These are phyloP conservation scores for Cystobasidium tubakii DNA, from an alignment of 768 basidiomycete species.

Conservation along the genomic window DNA sequence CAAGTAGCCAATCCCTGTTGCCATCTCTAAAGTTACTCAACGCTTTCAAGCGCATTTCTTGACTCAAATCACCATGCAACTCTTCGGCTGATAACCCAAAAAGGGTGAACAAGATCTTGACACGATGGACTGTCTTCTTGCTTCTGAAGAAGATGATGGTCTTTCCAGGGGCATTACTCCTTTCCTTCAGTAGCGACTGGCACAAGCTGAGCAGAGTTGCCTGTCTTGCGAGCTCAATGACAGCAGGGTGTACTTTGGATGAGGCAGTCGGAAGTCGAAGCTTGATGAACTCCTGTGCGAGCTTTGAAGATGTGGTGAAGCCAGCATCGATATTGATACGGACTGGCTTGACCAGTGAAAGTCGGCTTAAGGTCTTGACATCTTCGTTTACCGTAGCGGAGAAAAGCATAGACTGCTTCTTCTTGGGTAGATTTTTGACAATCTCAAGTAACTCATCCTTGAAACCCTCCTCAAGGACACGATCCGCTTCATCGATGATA, in stretches of 20 bases:
- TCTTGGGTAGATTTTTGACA: constrained; percentile 59
- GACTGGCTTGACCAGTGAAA: constrained; percentile 87
- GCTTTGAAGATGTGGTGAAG: constrained; percentile 71
- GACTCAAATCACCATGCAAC: constrained; percentile 87
- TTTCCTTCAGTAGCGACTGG: constrained; percentile 73
- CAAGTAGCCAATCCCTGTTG: constrained; percentile 82
- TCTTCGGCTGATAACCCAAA: constrained; percentile 79
- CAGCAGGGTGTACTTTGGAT: constrained; percentile 46
- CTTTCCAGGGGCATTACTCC: constrained; percentile 61
- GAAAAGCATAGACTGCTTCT: constrained; percentile 94
- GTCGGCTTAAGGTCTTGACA: constrained; percentile 83
- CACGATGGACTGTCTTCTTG: constrained; percentile 94
- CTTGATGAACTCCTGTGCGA: constrained; percentile 74
- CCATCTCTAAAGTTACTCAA: constrained; percentile 83
- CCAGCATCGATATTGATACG: constrained; percentile 94
- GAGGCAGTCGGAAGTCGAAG: neutral
- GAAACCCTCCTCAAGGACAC: constrained; percentile 86
- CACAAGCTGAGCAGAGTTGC: constrained; percentile 55
- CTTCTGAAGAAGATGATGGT: constrained; percentile 92
- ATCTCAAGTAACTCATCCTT: constrained; percentile 90
- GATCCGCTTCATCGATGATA: constrained; percentile 93
- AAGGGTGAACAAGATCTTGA: constrained; percentile 84
- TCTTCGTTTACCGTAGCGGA: constrained; percentile 98
- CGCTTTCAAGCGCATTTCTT: constrained; percentile 89
- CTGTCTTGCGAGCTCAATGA: constrained; percentile 45